A percentile compares a stretch with the other conserved stretches of the same genome.
Conservation (phyloP, 2,329 filamentous ascomycete genomes). For the Colletotrichum lini region DNA sequence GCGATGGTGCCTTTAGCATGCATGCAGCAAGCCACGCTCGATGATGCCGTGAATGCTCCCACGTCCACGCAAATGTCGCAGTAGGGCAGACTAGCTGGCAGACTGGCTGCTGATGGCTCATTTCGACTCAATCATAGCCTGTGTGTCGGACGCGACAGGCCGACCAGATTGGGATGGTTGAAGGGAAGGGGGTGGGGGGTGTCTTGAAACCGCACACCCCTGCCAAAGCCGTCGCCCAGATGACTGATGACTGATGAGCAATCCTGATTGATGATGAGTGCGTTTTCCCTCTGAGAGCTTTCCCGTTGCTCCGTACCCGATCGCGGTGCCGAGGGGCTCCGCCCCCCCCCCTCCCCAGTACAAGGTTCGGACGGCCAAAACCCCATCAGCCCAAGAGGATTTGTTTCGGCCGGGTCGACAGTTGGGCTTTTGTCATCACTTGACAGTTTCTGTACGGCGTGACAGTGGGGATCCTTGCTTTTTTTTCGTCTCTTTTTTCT, state of each 20-base stretch:
- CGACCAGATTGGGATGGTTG: constrained; percentile 4
- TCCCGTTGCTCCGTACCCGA: constrained; percentile 16
- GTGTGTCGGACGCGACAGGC: constrained; percentile 12
- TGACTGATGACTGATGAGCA: constrained; percentile 38
- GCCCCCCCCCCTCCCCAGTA: constrained; percentile 1
- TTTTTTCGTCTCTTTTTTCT: background rate
- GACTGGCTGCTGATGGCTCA: constrained; percentile 9
- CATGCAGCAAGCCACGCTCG: constrained; percentile 35
- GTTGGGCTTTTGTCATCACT: constrained; percentile 27
- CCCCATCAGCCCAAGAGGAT: constrained; percentile 8
- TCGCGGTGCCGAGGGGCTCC: constrained; percentile 36
- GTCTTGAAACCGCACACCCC: constrained; percentile 6
- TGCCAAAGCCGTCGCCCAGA: constrained; percentile 9
- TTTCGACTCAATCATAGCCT: constrained; percentile 16
- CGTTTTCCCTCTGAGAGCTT: constrained; percentile 25
- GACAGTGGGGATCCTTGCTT: background rate
- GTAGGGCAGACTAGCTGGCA: constrained; percentile 9
- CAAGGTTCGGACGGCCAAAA: constrained; percentile 19
- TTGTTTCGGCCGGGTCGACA: constrained; percentile 18
- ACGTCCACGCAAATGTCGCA: constrained; percentile 19
- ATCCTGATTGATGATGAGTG: constrained; percentile 18
- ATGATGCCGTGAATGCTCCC: constrained; percentile 36
- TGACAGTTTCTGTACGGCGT: constrained; percentile 25
- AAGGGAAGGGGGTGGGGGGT: constrained; percentile 1
- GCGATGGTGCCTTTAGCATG: constrained; percentile 24